Percentiles rank a stretch among this genome's conserved stretches.
phyloP scores from a whole-genome alignment of 2,329 filamentous ascomycete genomes.

The Botrytis medusae region DNA sequence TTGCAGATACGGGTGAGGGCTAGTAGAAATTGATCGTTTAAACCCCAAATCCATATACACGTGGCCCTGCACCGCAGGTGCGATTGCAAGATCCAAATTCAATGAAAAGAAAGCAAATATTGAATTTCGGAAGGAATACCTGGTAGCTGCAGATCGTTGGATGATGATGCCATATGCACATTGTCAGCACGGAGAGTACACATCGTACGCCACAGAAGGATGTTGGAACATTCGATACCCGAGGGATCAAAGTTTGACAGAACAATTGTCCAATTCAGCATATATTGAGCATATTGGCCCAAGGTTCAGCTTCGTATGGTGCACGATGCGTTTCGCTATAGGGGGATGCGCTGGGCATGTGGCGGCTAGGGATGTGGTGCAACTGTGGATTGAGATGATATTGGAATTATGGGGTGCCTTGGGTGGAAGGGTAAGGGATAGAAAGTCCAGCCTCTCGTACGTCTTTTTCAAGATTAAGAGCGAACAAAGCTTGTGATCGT shows the following conservation, averaged over 20 bases:
- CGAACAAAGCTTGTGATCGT: not conserved
- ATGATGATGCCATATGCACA: constrained; percentile 17
- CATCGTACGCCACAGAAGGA: constrained; percentile 13
- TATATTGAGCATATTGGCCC: not conserved
- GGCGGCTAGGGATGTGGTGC: not conserved
- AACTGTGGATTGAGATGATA: constrained; percentile 5
- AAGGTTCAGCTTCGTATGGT: constrained; percentile 6
- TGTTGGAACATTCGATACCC: constrained; percentile 17
- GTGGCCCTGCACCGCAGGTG: constrained; percentile 8
- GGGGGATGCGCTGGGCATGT: constrained; percentile 4
- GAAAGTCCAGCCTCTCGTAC: not conserved
- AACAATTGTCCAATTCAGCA: not conserved
- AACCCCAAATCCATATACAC: constrained; percentile 3
- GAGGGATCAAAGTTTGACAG: constrained; percentile 6
- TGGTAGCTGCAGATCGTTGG: constrained; percentile 17
- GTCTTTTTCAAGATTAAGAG: not conserved
- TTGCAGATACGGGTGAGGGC: constrained; percentile 10
- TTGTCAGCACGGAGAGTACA: not conserved
- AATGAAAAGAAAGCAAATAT: not conserved
- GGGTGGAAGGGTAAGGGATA: not conserved
- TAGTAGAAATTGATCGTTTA: not conserved
- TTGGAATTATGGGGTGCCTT: not conserved
- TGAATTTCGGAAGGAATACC: not conserved
- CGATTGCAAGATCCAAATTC: not conserved
- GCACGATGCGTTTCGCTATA: not conserved